A percentile compares a stretch with the other conserved stretches of the same genome.
Conservation (phyloP, 192 early-diverging fungal genomes). For the Coemansia sp. region DNA sequence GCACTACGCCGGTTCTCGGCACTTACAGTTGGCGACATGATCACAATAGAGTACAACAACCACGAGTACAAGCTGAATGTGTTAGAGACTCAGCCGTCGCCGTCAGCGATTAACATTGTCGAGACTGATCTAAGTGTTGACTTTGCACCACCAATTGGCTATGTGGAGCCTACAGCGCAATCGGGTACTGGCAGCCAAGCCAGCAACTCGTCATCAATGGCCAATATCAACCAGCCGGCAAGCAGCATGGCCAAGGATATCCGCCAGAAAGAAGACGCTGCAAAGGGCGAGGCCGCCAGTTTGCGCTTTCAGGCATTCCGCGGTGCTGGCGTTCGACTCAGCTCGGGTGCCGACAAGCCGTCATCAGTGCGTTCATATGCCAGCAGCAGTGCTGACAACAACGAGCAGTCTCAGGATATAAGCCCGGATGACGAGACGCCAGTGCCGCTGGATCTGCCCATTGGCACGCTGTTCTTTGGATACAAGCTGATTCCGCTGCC, state of each 20-base stretch:
- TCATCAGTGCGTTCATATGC: constrained; percentile 37
- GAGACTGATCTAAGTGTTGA: constrained; percentile 98
- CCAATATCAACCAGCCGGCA: constrained; percentile 21
- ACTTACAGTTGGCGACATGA: constrained; percentile 87
- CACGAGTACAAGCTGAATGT: constrained; percentile 86
- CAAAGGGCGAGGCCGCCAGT: constrained; percentile 29
- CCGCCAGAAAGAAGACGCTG: constrained; percentile 23
- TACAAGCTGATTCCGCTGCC: constrained; percentile 71
- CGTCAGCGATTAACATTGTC: constrained; percentile 85
- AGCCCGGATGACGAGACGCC: constrained; percentile 17
- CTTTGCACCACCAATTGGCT: constrained; percentile 94
- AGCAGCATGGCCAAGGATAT: constrained; percentile 50
- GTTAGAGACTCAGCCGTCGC: constrained; percentile 80
- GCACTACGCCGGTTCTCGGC: constrained; percentile 89
- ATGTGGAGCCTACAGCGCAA: constrained; percentile 73
- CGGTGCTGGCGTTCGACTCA: constrained; percentile 7
- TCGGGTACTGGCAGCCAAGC: constrained; percentile 9
- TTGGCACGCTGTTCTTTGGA: constrained; percentile 90
- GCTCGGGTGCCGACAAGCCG: not conserved
- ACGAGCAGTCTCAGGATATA: constrained; percentile 1
- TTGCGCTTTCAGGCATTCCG: constrained; percentile 20
- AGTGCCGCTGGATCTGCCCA: constrained; percentile 76
- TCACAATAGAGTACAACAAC: constrained; percentile 90
- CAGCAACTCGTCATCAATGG: constrained; percentile 14
- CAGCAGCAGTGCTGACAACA: constrained; percentile 8